These are phyloP conservation scores for Aphanomyces invadans DNA, from an alignment of 352 stramenopile species.

Conservation along the genomic window DNA sequence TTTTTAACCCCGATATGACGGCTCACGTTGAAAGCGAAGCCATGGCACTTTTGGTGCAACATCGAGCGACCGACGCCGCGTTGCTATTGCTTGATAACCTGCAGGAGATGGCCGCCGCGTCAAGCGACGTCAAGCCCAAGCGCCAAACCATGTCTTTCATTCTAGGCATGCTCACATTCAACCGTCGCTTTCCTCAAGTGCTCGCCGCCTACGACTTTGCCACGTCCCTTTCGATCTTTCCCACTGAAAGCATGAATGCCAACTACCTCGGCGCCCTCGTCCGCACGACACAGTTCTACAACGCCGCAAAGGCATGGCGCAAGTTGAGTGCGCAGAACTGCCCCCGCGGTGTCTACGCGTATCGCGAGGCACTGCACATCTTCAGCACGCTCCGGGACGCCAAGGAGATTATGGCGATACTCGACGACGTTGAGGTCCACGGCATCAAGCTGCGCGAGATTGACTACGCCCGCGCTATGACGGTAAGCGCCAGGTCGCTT, in stretches of 20 bases:
- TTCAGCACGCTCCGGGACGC: constrained; percentile 2
- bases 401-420: background rate
- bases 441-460: constrained; percentile 18
- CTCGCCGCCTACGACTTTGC: background rate
- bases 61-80: background rate
- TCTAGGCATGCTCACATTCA: constrained; percentile 1
- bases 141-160: constrained; percentile 22
- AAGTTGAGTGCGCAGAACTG: background rate
- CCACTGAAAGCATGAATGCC: constrained; percentile 20
- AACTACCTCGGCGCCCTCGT: constrained; percentile 6
- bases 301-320: background rate
- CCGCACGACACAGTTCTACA: background rate
- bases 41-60: constrained; percentile 12
- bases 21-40: constrained; percentile 19
- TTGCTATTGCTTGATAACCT: constrained; percentile 14
- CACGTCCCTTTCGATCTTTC: background rate
- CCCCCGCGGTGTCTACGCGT: background rate
- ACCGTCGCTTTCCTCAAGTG: background rate
- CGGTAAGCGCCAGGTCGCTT: background rate
- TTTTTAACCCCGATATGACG: constrained; percentile 5
- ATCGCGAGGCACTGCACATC: constrained; percentile 9
- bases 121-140: background rate
- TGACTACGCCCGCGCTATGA: constrained; percentile 9
- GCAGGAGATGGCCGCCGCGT: constrained; percentile 13
- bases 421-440: constrained; percentile 17